phyloP scores from a whole-genome alignment of 768 basidiomycete genomes.

The Mycena vitilis region DNA sequence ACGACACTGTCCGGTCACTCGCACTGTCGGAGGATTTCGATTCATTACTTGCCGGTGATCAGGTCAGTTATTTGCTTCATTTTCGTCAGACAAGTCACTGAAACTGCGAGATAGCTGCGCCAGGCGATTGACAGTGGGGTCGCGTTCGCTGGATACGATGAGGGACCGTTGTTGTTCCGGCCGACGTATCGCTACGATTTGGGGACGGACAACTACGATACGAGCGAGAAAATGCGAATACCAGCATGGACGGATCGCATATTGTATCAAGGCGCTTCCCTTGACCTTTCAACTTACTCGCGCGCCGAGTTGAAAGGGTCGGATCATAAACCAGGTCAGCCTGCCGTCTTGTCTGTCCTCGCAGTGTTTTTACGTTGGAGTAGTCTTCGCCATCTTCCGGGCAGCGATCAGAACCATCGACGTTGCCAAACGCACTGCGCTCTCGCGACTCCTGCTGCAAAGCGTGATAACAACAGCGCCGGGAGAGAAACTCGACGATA shows the following conservation, averaged over 20 bases:
- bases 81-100: conserved; percentile 11
- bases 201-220: conserved; percentile 89
- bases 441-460: conserved; percentile 77
- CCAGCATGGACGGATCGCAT: conserved; percentile 99
- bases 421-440: conserved; percentile 72
- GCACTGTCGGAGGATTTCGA: conserved; percentile 77
- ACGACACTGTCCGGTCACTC: conserved; percentile 79
- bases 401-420: conserved; percentile 86
- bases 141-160: conserved; percentile 86
- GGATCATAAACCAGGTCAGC: conserved; percentile 91
- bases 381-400: conserved; percentile 88
- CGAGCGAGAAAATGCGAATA: conserved; percentile 94
- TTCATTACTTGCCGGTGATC: conserved; percentile 83
- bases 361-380: conserved; percentile 3
- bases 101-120: conserved; percentile 63
- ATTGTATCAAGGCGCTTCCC: conserved; percentile 77
- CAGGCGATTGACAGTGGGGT: conserved; percentile 76
- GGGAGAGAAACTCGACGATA: conserved; percentile 78
- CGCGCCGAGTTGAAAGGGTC: conserved; percentile 90
- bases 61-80: conserved; percentile 61
- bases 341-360: not conserved
- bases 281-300: conserved; percentile 84
- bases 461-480: conserved; percentile 70
- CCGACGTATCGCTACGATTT: conserved; percentile 95
- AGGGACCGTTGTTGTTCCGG: conserved; percentile 90